Evolutionary conservation across 805 yeast species (phyloP).

Genomic region (Ascoidea tarda): DNA sequence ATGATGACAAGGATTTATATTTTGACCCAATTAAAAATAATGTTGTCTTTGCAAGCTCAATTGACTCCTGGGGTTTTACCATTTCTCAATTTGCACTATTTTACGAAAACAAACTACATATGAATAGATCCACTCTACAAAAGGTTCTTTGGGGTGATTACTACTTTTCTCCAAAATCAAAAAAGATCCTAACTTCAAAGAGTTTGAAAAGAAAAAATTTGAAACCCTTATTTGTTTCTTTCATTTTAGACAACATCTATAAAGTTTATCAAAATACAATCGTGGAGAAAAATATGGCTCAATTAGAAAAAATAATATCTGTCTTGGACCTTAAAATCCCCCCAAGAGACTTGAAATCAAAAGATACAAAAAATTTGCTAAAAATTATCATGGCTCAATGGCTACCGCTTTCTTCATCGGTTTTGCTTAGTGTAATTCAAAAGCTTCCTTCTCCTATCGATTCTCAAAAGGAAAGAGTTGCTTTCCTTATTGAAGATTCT

Average conservation of each 20-base stretch:
- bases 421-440: conserved; percentile 73
- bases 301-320: conserved; percentile 58
- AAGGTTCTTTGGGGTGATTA: conserved; percentile 95
- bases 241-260: conserved; percentile 87
- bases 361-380: conserved; percentile 53
- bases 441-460: conserved; percentile 69
- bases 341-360: conserved; percentile 69
- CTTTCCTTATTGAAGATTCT: conserved; percentile 46
- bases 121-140: conserved; percentile 62
- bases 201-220: conserved; percentile 39
- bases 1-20: conserved; percentile 69
- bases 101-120: conserved; percentile 73
- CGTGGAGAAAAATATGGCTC: conserved; percentile 50
- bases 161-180: conserved; percentile 79
- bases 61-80: conserved; percentile 97
- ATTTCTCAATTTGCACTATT: conserved; percentile 79
- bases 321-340: conserved; percentile 54
- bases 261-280: conserved; percentile 67
- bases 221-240: conserved; percentile 77
- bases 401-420: conserved; percentile 84
- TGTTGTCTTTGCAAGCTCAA: conserved; percentile 81
- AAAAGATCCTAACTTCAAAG: conserved; percentile 60
- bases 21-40: conserved; percentile 81
- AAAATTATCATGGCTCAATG: conserved; percentile 75
- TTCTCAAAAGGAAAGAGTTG: conserved; percentile 65